Base-by-base conservation (phyloP, 805 yeast species). In the Candida maesae region DNA sequence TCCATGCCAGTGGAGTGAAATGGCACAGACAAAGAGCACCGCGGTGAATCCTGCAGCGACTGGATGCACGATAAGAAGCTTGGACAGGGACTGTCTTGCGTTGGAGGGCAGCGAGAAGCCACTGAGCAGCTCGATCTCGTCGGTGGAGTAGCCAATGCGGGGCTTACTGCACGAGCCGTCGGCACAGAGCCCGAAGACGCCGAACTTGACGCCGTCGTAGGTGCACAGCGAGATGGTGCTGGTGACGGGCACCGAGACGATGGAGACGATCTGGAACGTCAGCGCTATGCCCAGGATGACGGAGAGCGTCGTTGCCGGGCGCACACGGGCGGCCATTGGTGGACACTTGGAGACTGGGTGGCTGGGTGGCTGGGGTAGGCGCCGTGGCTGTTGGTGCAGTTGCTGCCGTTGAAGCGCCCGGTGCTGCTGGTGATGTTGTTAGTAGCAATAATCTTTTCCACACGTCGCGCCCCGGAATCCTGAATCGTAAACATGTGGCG, bases 181-280 rank as follows among this genome's bases (percentile, higher is more conserved):
- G 3, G 52, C 45, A 58, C 91, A 84, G 50, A 76, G 70, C 2
- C 91, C 91, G 61, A 81, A 81, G 1, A 83, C 85, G 2, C 91
- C 91, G 53, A 79, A 84, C 47, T 64, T 58, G 54, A 68, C 68
- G 15, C 70, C 75, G 16, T 66, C 63, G 53, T 66, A 76, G 2
- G 68, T 58, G 36, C 84, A 74, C 3, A 84, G 66, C 3, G 74
- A 53, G 19, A 82, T 66, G 16, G 47, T 44, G 10, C 58, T 52
- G 0, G 84, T 71, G 13, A 82, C 60, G 0, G 91, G 91, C 3
- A 72, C 80, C 0, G 88, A 68, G 8, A 82, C 49, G 5, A 80
- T 71, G 1, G 88, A 74, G 2, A 81, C 55, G 14, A 81, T 57
- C 49, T 81, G 84, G 39, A 81, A 70, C 2, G 73, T 73, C 45